Evolutionary conservation across 1,284 basidiomycete genomes (phyloP), one percentile per base, ranked within the genome.

Genomic region (Melampsora abietis-canadensis): DNA sequence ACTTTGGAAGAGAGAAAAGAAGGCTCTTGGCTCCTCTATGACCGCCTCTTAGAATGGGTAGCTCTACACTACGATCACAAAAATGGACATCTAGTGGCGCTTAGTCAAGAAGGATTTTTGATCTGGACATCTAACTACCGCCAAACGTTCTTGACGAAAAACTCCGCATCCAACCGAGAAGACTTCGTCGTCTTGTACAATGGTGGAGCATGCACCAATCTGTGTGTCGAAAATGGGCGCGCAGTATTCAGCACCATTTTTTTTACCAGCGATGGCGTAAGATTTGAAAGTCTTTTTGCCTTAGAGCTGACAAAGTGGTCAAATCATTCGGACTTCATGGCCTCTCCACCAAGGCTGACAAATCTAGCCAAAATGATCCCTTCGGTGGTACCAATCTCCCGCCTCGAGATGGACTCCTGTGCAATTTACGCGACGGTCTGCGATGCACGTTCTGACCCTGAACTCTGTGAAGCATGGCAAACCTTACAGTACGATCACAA

Each of bases 391-490:
- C 51, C 51, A 57, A 57, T 30, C 21, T 57, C 51, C 27, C 51
- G 51, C 7, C n/a, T 57, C 15, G 51, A 57, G 51, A 57, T 57
- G 51, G 51, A 57, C 27, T 57, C 51, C 8, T 57, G 51, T 30
- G 51, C 51, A 21, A n/a, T 57, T 57, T 57, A 57, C 40, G 40
- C 40, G 10, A 40, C 40, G 10, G 40, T 40, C 14, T 10, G 40
- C 40, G 40, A 14, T 10, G 40, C 40, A 14, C 14, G 14, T 40
- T 40, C 40, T 40, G 12, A 40, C 10, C 51, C 19, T 12, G 40
- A 40, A 40, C 14, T 40, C 6, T n/a, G 27, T 27, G 27, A 54
- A 27, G 51, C 51, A 54, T 54, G 51, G 51, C 7, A 54, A 54
- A 54, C 19, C n/a, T 54, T 54, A 27, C n/a, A 54, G 27, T 15